Percentiles rank a stretch among this genome's conserved stretches.
Evolutionary conservation across 345 rosid genomes (phyloP).

Genomic region (Eucalyptus regnans): DNA sequence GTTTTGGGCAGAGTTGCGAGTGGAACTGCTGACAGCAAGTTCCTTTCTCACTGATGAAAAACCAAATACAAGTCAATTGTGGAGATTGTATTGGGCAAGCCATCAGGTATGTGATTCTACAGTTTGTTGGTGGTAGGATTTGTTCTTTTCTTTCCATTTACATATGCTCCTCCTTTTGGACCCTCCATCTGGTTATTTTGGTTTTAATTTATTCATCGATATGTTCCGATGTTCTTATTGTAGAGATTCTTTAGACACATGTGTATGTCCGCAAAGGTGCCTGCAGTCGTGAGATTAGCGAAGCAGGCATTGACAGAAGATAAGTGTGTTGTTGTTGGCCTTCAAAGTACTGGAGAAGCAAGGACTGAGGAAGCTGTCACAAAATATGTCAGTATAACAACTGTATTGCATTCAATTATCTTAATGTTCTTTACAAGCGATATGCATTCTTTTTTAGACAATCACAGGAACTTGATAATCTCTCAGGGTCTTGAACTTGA

Average conservation of each 20-base stretch:
- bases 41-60: conserved; percentile 72
- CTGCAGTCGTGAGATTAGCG: conserved; percentile 80
- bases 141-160: background rate
- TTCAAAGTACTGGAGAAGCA: conserved; percentile 99
- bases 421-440: background rate
- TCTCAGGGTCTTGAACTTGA: conserved; percentile 90
- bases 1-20: conserved; percentile 98
- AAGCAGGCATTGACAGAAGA: conserved; percentile 59
- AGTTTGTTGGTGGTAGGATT: background rate
- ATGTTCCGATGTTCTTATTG: background rate
- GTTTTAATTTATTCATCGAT: background rate
- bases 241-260: conserved; percentile 98
- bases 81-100: conserved; percentile 99
- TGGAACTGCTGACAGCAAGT: conserved; percentile 83
- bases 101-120: conserved; percentile 64
- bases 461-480: background rate
- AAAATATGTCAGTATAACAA: conserved; percentile 62
- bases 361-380: conserved; percentile 98
- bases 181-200: background rate
- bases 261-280: conserved; percentile 99
- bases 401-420: background rate
- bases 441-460: background rate
- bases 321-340: conserved; percentile 96
- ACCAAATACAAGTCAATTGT: conserved; percentile 80
- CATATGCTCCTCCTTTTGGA: background rate